Evolutionary conservation across 805 yeast species (phyloP), one percentile per base, ranked within the genome.

Genomic region (Metschnikowia orientalis): DNA sequence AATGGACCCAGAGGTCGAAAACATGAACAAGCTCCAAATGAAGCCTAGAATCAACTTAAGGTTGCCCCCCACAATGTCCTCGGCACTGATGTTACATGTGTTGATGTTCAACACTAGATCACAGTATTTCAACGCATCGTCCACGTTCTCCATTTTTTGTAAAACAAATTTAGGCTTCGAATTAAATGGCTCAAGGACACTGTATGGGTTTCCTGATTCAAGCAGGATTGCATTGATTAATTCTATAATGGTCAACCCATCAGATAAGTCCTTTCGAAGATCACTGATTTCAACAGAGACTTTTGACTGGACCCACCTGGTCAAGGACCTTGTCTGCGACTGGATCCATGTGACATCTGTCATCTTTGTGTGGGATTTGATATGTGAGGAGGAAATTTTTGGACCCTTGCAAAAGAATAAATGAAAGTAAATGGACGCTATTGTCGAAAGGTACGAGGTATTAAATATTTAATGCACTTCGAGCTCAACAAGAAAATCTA

Each of bases 61-160:
- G 46, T 73, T 64, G 1, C 75, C 75, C 16, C 67, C 75, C 15
- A 60, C 59, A 4, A 74, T 62, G 50, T 70, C 71, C 26, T 73
- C 77, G 7, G 75, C 65, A 14, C 71, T 69, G 27, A 74, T 64
- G 38, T 61, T 64, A 40, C 61, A 54, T 12, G 67, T 54, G 34
- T 64, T 70, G 19, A 73, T 47, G 16, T 66, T 56, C 28, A 62
- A 50, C 27, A 62, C 57, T 17, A 61, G 50, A 27, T 61, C 59
- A 36, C 71, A 51, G 47, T 61, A 71, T 33, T 65, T 58, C 31
- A 74, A 53, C 24, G 60, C 54, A 37, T 61, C 67, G 35, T 59
- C 58, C 29, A 72, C 42, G 47, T 73, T 73, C 38, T 73, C 78
- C 37, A 69, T 40, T 44, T 63, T 65, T 37, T 74, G 77, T 16